Conservation (phyloP, 768 basidiomycete genomes). For the Tricholomella constricta region DNA sequence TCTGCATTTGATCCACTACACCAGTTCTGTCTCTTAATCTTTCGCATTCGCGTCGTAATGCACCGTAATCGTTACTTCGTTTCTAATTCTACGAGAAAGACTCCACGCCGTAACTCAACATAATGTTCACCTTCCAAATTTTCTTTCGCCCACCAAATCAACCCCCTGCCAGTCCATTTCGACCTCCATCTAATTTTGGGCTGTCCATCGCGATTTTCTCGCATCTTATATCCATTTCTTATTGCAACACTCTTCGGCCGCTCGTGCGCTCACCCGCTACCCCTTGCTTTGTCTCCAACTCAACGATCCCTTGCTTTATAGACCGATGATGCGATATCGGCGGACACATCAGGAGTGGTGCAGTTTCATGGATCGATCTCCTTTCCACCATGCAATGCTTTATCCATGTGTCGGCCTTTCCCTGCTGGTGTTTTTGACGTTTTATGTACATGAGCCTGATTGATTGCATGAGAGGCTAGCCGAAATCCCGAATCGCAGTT, state of each 20-base stretch:
- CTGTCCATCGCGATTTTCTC: constrained; percentile 38
- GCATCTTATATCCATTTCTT: constrained; percentile 13
- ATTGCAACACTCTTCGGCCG: constrained; percentile 1
- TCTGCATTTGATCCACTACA: constrained; percentile 15
- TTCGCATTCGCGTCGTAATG: constrained; percentile 15
- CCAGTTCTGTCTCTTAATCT: constrained; percentile 17
- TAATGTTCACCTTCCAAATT: constrained; percentile 17
- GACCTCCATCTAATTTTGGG: constrained; percentile 17
- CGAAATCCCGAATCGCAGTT: constrained; percentile 17
- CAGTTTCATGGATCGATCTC: constrained; percentile 7
- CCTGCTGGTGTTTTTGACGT: constrained; percentile 13
- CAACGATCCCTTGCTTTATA: constrained; percentile 4
- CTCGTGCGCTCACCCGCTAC: not conserved
- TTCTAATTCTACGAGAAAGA: constrained; percentile 12
- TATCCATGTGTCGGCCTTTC: constrained; percentile 14
- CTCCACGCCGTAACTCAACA: constrained; percentile 6
- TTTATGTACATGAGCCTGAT: constrained; percentile 21
- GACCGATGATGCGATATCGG: constrained; percentile 21
- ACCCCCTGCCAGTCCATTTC: constrained; percentile 5
- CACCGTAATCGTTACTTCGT: constrained; percentile 16
- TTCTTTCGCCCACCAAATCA: constrained; percentile 10
- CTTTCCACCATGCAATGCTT: constrained; percentile 8
- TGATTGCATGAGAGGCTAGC: constrained; percentile 18
- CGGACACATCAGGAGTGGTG: constrained; percentile 15
- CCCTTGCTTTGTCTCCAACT: not conserved